Evolutionary conservation across 148 eudicot genomes (phyloP), one percentile per base, ranked within the genome.

Genomic region (Camellia sinensis): DNA sequence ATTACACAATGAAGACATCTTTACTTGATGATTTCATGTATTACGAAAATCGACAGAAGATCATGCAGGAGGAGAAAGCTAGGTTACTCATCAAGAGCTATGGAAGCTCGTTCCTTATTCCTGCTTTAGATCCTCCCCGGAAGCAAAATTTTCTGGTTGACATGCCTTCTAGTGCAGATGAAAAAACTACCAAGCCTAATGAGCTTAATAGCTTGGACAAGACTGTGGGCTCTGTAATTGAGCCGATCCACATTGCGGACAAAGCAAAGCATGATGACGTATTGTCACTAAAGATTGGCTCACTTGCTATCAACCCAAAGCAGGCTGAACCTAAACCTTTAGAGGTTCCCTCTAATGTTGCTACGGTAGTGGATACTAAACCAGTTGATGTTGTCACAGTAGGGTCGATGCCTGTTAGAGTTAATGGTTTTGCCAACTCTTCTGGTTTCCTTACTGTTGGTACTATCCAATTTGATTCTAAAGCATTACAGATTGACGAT

Each of bases 1-100:
- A 88, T 85, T 86, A 85, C 80, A 43, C 86, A n/a, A 74, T 87
- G 29, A 96, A 86, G 89, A 92, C 99, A 52, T 93, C 98, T 72
- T 77, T 96, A 85, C 85, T 96, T 50, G 99, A 96, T 79, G 99
- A 96, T 80, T 93, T 96, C 80, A 87, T 92, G 94, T 96, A 96
- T 81, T 96, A 96, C 62, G 99, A 93, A 78, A 88, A 92, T 67
- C 91, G 99, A 15, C 98, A 96, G 88, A 92, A 87, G 81, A 82
- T 93, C 50, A 84, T 96, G 92, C 89, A 82, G 79, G 97, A 93
- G 74, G 99, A 93, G 84, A 93, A 89, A 84, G 81, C 91, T 59
- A 89, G 94, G 78, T 76, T 88, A 43, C 83, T 87, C 64, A 83
- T 81, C 80, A 75, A 87, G 80, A 83, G 71, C 85, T 83, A 87